Percentiles rank a stretch among this genome's conserved stretches.
These are phyloP conservation scores for Tricholoma furcatifolium DNA, from an alignment of 768 basidiomycete species.

Conservation along the genomic window DNA sequence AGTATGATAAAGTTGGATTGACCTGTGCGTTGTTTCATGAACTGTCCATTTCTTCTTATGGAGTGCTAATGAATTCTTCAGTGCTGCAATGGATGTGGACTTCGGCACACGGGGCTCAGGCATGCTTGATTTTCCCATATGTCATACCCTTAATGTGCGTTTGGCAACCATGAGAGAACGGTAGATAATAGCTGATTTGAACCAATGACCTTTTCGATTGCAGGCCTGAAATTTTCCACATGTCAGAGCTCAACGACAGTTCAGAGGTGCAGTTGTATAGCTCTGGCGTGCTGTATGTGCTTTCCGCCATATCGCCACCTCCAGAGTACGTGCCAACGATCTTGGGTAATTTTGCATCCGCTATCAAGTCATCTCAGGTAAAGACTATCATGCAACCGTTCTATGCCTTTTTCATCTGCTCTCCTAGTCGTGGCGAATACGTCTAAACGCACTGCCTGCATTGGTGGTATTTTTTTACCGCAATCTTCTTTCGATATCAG, in stretches of 20 bases:
- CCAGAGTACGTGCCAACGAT: constrained; percentile 61
- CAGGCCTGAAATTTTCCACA: constrained; percentile 85
- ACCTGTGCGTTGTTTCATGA: constrained; percentile 53
- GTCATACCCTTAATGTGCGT: constrained; percentile 75
- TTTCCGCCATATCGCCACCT: constrained; percentile 81
- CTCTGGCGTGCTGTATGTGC: constrained; percentile 74
- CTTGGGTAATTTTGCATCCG: constrained; percentile 58
- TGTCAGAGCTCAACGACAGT: constrained; percentile 88
- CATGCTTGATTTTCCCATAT: constrained; percentile 76
- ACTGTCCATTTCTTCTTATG: background rate
- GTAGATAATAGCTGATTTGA: background rate
- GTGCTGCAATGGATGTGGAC: constrained; percentile 82
- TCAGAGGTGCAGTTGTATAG: constrained; percentile 81
- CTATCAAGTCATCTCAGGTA: constrained; percentile 79
- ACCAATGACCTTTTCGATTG: background rate
- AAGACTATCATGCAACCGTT: constrained; percentile 15
- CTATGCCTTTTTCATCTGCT: background rate
- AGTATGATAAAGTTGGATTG: constrained; percentile 88
- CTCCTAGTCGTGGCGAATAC: constrained; percentile 84
- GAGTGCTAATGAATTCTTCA: constrained; percentile 28
- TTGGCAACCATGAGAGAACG: constrained; percentile 5
- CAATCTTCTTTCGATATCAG: constrained; percentile 76
- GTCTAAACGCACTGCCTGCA: constrained; percentile 83
- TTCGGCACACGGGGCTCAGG: constrained; percentile 72
- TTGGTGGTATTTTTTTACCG: constrained; percentile 90